Evolutionary conservation across 345 rosid species (phyloP), one percentile per base, ranked within the genome.

Genomic region (Euphorbia peplus): DNA sequence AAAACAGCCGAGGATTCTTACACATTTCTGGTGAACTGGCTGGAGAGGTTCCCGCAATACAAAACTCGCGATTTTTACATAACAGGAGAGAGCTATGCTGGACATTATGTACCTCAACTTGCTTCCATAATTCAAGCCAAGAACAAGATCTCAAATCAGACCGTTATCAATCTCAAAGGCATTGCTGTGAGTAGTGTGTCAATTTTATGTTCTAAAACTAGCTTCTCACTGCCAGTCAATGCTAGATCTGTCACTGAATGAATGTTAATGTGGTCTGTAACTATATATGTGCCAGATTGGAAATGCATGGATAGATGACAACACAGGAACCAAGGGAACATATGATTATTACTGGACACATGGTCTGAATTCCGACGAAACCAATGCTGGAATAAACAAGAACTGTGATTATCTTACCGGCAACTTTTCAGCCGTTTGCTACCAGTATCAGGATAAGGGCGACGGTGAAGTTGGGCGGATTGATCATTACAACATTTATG

Each of bases 41-140:
- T 80, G 1, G 79, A 82, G 61, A 78, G 84, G 26, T 84, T 73
- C 47, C 83, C 83, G 1, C 75, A 82, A 11, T 82, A 80, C 19
- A 80, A 78, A 63, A 63, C 48, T 18, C 69, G 83, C 0, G 83
- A 78, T 15, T 70, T 82, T 59, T 79, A 63, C 52, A 28, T 78
- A 19, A 53, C 83, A 6, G 88, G 88, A 9, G 84, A 84, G 72
- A 82, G 83, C 66, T 82, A 82, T 14, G 89, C 86, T 0, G 86
- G 88, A 3, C 88, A 80, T 61, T 85, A 72, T 42, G 81, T 73
- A 2, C 88, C 86, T 53, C 86, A 85, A 60, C 83, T 85, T 21
- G 82, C 86, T 42, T 54, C 63, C 63, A 62, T 73, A 12, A 79
- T 84, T 32, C 76, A 77, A 21, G 26, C 54, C 0, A 77, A 59